Evolutionary conservation across 148 eudicot genomes (phyloP).

Genomic region (Chenopodium quinoa): DNA sequence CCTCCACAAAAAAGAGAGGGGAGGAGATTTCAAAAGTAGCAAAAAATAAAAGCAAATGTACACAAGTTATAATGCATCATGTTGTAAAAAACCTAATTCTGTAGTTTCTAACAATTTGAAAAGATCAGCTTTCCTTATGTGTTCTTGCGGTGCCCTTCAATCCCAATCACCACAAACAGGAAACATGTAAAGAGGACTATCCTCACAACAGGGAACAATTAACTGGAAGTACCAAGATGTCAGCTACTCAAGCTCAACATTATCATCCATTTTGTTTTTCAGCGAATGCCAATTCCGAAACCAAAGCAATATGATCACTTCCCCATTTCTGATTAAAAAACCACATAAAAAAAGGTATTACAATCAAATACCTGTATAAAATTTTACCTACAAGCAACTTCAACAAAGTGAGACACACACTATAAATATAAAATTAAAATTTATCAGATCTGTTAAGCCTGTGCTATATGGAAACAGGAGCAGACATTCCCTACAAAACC

Average conservation of each 20-base stretch:
- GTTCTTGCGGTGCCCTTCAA: background rate
- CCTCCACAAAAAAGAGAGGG: background rate
- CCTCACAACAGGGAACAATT: background rate
- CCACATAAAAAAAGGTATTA: background rate
- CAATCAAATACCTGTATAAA: background rate
- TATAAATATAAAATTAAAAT: background rate
- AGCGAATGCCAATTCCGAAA: conserved; percentile 73
- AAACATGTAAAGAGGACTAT: background rate
- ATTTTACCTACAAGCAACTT: background rate
- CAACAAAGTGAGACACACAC: background rate
- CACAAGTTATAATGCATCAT: background rate
- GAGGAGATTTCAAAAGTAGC: background rate
- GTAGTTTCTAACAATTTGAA: background rate
- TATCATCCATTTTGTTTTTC: conserved; percentile 14
- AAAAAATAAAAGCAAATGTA: background rate
- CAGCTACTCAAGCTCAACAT: conserved; percentile 9
- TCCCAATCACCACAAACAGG: background rate
- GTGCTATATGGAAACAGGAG: background rate
- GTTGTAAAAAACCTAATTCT: background rate
- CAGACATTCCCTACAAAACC: background rate
- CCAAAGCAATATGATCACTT: conserved; percentile 95
- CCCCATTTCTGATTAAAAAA: conserved; percentile 85
- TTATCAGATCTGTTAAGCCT: background rate
- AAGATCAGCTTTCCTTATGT: background rate
- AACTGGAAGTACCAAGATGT: background rate